These are phyloP conservation scores for Colletotrichum chlorophyti DNA, from an alignment of 2,329 filamentous ascomycete species.

Conservation along the genomic window DNA sequence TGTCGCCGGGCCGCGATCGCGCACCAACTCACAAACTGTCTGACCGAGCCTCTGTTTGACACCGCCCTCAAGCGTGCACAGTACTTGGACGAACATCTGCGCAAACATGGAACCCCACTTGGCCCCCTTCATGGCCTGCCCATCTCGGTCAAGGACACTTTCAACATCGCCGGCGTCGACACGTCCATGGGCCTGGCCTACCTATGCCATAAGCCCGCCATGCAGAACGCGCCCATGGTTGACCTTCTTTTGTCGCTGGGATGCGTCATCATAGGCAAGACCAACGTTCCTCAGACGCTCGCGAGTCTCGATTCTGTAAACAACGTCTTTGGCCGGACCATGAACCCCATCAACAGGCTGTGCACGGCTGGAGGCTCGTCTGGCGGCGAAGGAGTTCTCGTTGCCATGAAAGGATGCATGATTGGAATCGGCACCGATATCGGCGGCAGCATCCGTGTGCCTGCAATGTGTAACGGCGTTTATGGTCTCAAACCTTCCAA, in stretches of 20 bases:
- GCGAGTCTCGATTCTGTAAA: constrained; percentile 28
- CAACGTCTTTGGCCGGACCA: constrained; percentile 23
- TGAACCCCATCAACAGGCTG: constrained; percentile 23
- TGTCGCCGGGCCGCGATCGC: constrained; percentile 44
- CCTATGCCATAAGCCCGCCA: constrained; percentile 40
- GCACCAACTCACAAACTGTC: constrained; percentile 62
- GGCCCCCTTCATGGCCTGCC: constrained; percentile 70
- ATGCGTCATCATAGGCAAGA: constrained; percentile 31
- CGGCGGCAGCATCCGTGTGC: constrained; percentile 24
- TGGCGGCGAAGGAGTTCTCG: constrained; percentile 18
- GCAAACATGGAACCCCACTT: constrained; percentile 46
- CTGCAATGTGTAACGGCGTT: constrained; percentile 24
- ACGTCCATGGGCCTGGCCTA: constrained; percentile 47
- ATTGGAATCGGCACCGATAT: constrained; percentile 22
- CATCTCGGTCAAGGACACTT: constrained; percentile 56
- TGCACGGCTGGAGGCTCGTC: constrained; percentile 24
- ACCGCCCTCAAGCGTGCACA: constrained; percentile 53
- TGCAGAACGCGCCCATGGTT: constrained; percentile 36
- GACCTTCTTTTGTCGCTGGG: constrained; percentile 38
- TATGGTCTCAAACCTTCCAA: constrained; percentile 25
- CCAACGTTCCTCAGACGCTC: constrained; percentile 37
- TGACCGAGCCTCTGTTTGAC: constrained; percentile 59
- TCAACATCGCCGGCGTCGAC: constrained; percentile 51
- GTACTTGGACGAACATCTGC: constrained; percentile 54
- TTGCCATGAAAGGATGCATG: constrained; percentile 17